Conservation (phyloP, 768 basidiomycete species). For the Lentinula boryana region DNA sequence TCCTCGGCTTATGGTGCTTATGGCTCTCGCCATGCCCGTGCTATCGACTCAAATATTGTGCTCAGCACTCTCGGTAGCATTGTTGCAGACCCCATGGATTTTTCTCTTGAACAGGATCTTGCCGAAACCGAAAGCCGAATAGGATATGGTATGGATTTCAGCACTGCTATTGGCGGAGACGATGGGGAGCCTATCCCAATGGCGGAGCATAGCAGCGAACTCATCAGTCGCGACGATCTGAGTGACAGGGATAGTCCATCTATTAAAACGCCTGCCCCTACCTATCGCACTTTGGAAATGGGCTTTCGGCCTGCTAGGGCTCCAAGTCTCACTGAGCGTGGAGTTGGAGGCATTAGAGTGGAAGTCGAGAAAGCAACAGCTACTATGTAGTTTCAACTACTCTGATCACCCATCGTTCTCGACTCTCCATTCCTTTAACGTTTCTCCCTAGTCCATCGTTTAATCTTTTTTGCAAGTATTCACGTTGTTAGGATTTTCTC, state of each 20-base stretch:
- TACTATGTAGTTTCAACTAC: constrained; percentile 28
- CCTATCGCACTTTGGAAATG: constrained; percentile 47
- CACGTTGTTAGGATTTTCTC: not conserved
- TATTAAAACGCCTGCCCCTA: constrained; percentile 44
- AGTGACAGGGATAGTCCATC: constrained; percentile 5
- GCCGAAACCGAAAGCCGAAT: constrained; percentile 54
- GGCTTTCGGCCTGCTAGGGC: constrained; percentile 28
- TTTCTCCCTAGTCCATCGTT: not conserved
- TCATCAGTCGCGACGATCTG: constrained; percentile 1
- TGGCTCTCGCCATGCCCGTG: constrained; percentile 24
- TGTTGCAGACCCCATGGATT: constrained; percentile 41
- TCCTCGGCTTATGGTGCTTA: constrained; percentile 7
- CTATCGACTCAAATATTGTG: constrained; percentile 56
- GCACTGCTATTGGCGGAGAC: constrained; percentile 45
- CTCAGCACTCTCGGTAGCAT: constrained; percentile 61
- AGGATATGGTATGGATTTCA: constrained; percentile 48
- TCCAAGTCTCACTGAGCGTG: constrained; percentile 24
- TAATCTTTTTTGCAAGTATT: not conserved
- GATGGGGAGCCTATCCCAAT: constrained; percentile 40
- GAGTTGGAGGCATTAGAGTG: constrained; percentile 45
- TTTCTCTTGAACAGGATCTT: constrained; percentile 44
- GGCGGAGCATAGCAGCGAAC: constrained; percentile 23
- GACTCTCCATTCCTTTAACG: not conserved
- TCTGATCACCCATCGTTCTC: not conserved
- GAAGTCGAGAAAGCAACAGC: constrained; percentile 58